Evolutionary conservation across 2,329 filamentous ascomycete genomes (phyloP).

Genomic region (Cucurbitaria berberidis): DNA sequence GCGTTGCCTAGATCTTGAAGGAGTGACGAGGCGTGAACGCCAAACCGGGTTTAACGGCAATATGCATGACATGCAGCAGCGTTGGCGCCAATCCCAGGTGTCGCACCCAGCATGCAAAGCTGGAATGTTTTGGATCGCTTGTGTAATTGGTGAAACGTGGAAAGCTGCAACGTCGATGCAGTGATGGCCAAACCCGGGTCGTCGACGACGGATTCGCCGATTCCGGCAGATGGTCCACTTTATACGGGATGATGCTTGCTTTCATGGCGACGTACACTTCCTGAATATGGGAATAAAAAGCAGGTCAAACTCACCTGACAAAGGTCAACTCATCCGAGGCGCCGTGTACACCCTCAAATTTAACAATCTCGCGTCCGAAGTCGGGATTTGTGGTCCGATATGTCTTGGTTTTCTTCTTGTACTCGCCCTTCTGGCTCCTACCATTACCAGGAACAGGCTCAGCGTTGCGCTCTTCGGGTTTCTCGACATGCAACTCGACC

Average conservation of each 20-base stretch:
- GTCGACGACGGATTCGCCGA: not conserved
- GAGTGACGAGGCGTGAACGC: constrained; percentile 17
- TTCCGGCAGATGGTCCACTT: not conserved
- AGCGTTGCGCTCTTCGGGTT: constrained; percentile 56
- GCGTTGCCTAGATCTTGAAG: constrained; percentile 1
- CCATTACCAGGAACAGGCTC: constrained; percentile 54
- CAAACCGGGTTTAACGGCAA: constrained; percentile 15
- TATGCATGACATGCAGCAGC: constrained; percentile 16
- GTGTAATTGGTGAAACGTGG: not conserved
- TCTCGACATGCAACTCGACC: constrained; percentile 82
- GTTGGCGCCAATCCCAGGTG: constrained; percentile 14
- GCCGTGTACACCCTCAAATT: constrained; percentile 51
- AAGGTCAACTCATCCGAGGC: constrained; percentile 57
- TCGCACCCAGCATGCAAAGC: not conserved
- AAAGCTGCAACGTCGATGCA: not conserved
- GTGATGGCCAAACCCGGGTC: not conserved
- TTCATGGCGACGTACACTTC: constrained; percentile 3
- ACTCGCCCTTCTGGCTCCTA: constrained; percentile 60
- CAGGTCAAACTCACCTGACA: constrained; percentile 50
- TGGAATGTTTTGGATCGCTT: not conserved
- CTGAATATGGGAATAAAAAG: constrained; percentile 4
- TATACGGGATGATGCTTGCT: not conserved
- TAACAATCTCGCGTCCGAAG: constrained; percentile 53
- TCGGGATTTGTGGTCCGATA: constrained; percentile 53
- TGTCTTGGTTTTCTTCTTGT: constrained; percentile 55